Conservation (phyloP, 1,284 basidiomycete species). For the Mycosarcoma maydis region DNA sequence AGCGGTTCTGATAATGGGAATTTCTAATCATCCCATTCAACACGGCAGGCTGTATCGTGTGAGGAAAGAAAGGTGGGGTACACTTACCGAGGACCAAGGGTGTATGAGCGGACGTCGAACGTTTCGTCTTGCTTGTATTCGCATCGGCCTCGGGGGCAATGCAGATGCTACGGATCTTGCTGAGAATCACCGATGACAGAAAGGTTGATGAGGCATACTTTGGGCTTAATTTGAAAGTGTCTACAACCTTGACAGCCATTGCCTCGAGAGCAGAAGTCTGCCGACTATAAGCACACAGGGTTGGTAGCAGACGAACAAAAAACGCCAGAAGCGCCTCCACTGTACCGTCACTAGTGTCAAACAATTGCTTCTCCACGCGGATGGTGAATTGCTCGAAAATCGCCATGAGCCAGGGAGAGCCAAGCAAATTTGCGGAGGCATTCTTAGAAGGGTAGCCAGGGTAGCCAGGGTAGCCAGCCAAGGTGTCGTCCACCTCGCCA, state of each 20-base stretch:
- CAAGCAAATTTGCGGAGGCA: constrained; percentile 14
- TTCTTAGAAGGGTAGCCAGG: neutral
- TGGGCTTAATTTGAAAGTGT: neutral
- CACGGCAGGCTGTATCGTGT: neutral
- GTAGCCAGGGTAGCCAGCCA: neutral
- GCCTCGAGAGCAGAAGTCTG: constrained; percentile 13
- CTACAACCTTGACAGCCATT: constrained; percentile 13
- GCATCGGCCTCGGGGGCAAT: neutral
- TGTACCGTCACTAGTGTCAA: constrained; percentile 11
- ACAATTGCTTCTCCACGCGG: constrained; percentile 41
- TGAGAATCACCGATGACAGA: constrained; percentile 3
- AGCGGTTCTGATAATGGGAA: constrained; percentile 50
- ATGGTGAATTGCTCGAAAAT: constrained; percentile 54
- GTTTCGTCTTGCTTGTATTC: constrained; percentile 1
- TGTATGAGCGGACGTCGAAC: neutral
- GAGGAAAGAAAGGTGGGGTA: neutral
- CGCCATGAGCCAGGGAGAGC: constrained; percentile 46
- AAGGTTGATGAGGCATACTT: constrained; percentile 3
- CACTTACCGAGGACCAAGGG: constrained; percentile 24
- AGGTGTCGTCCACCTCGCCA: neutral
- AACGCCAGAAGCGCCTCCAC: constrained; percentile 28
- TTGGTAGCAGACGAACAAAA: constrained; percentile 43
- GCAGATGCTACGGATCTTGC: constrained; percentile 19
- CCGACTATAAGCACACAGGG: constrained; percentile 26
- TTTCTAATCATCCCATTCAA: constrained; percentile 47